A percentile compares a stretch with the other conserved stretches of the same genome.
These are phyloP conservation scores for Leucocoprinus leucothites DNA, from an alignment of 768 basidiomycete species.

Conservation along the genomic window DNA sequence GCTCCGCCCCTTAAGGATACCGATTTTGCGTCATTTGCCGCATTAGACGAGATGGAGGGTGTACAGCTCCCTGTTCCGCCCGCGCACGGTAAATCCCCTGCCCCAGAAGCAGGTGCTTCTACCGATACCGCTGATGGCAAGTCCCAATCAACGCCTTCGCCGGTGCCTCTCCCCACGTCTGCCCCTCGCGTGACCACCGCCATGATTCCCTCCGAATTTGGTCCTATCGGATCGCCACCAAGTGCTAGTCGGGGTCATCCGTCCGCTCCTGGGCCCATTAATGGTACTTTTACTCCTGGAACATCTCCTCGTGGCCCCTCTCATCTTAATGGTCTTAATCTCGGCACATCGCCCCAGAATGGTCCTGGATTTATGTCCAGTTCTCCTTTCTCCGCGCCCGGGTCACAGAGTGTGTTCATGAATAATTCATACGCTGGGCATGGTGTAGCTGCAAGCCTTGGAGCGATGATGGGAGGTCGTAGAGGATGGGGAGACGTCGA, in stretches of 20 bases:
- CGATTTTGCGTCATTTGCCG: constrained; percentile 67
- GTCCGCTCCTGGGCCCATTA: constrained; percentile 34
- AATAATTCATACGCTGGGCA: constrained; percentile 32
- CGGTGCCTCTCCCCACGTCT: constrained; percentile 53
- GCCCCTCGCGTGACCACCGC: constrained; percentile 48
- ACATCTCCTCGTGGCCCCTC: constrained; percentile 48
- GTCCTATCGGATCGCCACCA: constrained; percentile 83
- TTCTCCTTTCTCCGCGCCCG: constrained; percentile 79
- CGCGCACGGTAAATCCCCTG: constrained; percentile 29
- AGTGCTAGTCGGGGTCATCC: constrained; percentile 29
- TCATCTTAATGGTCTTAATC: constrained; percentile 29
- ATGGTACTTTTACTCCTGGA: constrained; percentile 45
- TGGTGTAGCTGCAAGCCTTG: constrained; percentile 65
- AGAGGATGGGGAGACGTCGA: constrained; percentile 32
- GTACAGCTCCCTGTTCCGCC: constrained; percentile 45
- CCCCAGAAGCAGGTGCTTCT: constrained; percentile 10
- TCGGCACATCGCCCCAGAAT: constrained; percentile 28
- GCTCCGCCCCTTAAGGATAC: constrained; percentile 75
- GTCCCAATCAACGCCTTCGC: constrained; percentile 29
- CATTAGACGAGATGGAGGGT: constrained; percentile 55
- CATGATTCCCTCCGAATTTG: constrained; percentile 53
- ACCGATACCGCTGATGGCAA: constrained; percentile 6
- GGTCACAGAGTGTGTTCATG: constrained; percentile 55
- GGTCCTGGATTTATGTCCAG: constrained; percentile 41
- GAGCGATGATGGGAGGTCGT: constrained; percentile 48